A percentile compares a stretch with the other conserved stretches of the same genome.
phyloP scores from a whole-genome alignment of 495 filamentous ascomycete genomes.

The Aspergillus asperescens region DNA sequence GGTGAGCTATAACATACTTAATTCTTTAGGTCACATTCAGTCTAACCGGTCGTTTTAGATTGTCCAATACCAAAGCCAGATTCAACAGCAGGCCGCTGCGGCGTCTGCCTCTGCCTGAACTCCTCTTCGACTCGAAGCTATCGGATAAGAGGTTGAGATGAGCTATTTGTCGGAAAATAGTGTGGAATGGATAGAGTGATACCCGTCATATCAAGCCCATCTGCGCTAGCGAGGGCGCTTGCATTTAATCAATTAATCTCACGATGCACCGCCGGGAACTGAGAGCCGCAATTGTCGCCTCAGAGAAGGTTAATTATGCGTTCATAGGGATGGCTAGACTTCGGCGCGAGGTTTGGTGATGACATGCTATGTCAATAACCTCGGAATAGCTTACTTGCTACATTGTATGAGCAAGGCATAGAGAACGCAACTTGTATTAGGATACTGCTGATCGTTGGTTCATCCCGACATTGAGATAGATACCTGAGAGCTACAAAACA shows the following conservation, averaged over 20 bases:
- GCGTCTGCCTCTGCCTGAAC: constrained; percentile 33
- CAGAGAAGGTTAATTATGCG: not conserved
- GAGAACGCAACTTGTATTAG: not conserved
- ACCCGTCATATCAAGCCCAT: not conserved
- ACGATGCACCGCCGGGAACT: not conserved
- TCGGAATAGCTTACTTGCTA: too few relatives aligned
- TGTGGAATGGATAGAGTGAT: not conserved
- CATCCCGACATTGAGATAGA: not conserved
- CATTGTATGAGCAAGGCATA: not conserved
- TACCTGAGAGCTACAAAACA: not conserved
- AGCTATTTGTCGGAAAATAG: not conserved
- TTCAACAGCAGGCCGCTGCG: constrained; percentile 36
- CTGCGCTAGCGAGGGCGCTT: not conserved
- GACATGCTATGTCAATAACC: too few relatives aligned
- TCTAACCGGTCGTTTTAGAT: constrained; percentile 30
- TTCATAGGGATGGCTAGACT: too few relatives aligned
- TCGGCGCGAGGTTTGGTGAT: too few relatives aligned
- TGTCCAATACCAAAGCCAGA: constrained; percentile 40
- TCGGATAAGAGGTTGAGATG: not conserved
- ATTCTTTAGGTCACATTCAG: not conserved
- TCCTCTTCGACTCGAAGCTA: not conserved
- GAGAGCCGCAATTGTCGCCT: not conserved
- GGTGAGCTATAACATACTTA: constrained; percentile 31
- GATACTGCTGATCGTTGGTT: not conserved
- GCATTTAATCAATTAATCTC: not conserved